Evolutionary conservation across 2,329 filamentous ascomycete species (phyloP), one percentile per base, ranked within the genome.

Genomic region (Pseudocercospora eumusae): DNA sequence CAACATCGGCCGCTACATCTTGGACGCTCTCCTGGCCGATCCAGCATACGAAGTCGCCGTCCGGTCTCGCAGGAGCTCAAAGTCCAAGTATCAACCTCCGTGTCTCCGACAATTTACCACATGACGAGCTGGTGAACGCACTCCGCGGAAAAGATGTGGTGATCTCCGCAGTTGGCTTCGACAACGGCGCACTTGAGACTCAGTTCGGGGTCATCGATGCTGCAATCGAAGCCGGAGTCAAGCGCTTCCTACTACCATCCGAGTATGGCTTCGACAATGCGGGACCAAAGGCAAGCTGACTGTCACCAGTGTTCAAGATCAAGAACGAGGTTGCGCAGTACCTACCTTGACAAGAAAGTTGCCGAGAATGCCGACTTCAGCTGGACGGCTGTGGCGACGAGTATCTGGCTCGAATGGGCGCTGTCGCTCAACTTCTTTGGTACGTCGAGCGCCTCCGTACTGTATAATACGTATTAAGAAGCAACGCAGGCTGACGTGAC

Each of bases 251-350:
- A 21, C 69, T 81, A 21, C 78, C 78, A 8, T 70, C 75, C 28
- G 78, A 80, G 59, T 80, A 77, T 59, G 77, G 75, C 44, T 68
- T 72, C 44, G 75, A 79, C 60, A 75, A 75, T 23, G 63, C 67
- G 6, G 75, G 79, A 60, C 65, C 71, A 0, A 66, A 69, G 1
- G 68, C 70, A 1, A 56, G 62, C 9, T 59, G 57, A 8, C 56
- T 78, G 18, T 47, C 44, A 6, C 76, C 76, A 1, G 71, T 75
- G 1, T 78, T 73, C 61, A 67, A 68, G 21, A 61, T 60, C 15
- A 78, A 78, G 59, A 71, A 71, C 6, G 65, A 67, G 36, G 72
- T 73, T 52, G 65, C 72, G 6, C 62, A 75, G 49, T 76, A 78
- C 59, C 64, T 76, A 78, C 59, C 64, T 78, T 6, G 45, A 60